phyloP scores from a whole-genome alignment of 441 rosid genomes.

The Flueggea neowawraea region DNA sequence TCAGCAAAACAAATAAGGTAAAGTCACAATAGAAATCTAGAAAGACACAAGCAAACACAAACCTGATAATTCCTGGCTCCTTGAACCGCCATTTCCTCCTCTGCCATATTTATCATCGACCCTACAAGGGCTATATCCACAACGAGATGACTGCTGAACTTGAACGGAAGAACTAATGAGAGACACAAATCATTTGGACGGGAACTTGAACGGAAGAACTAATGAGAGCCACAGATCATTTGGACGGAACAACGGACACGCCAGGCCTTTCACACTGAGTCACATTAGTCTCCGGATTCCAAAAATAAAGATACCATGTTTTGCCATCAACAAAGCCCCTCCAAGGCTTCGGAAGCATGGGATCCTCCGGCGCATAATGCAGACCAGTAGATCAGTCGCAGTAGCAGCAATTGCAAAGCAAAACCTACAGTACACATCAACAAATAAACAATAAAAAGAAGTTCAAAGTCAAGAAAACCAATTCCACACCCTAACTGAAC shows the following conservation, averaged over 20 bases:
- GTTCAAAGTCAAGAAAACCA: no score
- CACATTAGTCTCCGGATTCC: constrained; percentile 92
- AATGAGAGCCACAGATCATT: no score
- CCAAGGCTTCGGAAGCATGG: constrained; percentile 93
- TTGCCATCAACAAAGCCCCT: constrained; percentile 85
- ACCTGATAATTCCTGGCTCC: constrained; percentile 41
- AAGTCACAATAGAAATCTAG: neutral
- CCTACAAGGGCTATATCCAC: constrained; percentile 35
- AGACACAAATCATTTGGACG: constrained; percentile 1
- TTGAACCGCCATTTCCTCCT: constrained; percentile 27
- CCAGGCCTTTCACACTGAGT: constrained; percentile 85
- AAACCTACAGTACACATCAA: no score
- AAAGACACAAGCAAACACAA: constrained; percentile 5
- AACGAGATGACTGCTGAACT: constrained; percentile 29
- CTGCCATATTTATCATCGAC: constrained; percentile 45
- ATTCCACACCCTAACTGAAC: no score
- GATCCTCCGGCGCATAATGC: constrained; percentile 91
- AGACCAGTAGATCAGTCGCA: constrained; percentile 50
- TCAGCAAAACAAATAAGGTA: neutral
- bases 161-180: neutral
- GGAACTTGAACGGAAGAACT: neutral
- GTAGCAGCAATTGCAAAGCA: constrained; percentile 54
- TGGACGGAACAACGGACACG: constrained; percentile 38
- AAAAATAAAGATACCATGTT: constrained; percentile 85
- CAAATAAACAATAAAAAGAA: no score